Evolutionary conservation across 352 stramenopile species (phyloP).

Genomic region (Blastocystis sp.): DNA sequence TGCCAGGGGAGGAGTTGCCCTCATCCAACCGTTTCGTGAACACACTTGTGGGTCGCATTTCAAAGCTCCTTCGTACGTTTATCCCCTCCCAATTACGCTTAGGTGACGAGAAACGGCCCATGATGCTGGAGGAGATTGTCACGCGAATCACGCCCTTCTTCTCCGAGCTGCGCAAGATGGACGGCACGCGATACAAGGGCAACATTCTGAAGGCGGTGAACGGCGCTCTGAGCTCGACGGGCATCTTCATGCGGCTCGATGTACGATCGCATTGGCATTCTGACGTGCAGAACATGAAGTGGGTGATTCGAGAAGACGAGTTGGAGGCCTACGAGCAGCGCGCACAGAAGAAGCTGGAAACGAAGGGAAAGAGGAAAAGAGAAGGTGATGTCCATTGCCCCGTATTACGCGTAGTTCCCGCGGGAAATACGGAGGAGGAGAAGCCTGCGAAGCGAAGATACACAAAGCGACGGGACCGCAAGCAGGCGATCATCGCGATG

Average conservation of each 20-base stretch:
- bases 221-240: slow-evolving; percentile 49
- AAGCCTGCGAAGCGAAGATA: slow-evolving; percentile 18
- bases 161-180: slow-evolving; percentile 30
- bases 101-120: slow-evolving; percentile 25
- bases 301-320: slow-evolving; percentile 4
- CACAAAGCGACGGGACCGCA: slow-evolving; percentile 1
- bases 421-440: slow-evolving; percentile 2
- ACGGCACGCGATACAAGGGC: slow-evolving; percentile 51
- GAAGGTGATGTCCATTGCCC: background rate
- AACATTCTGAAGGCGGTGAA: slow-evolving; percentile 54
- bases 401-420: background rate
- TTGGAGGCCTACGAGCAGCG: slow-evolving; percentile 35
- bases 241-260: slow-evolving; percentile 31
- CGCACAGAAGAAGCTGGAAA: slow-evolving; percentile 48
- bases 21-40: background rate
- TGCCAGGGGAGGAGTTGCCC: background rate
- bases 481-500: slow-evolving; percentile 20
- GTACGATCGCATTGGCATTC: background rate
- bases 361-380: slow-evolving; percentile 16
- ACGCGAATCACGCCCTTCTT: background rate
- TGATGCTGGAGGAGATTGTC: slow-evolving; percentile 25
- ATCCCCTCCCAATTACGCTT: background rate
- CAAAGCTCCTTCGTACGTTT: slow-evolving; percentile 35
- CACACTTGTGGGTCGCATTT: slow-evolving; percentile 40
- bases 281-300: slow-evolving; percentile 14